Base-by-base conservation (phyloP, 140 eudicot species). In the Anethum foeniculum region DNA sequence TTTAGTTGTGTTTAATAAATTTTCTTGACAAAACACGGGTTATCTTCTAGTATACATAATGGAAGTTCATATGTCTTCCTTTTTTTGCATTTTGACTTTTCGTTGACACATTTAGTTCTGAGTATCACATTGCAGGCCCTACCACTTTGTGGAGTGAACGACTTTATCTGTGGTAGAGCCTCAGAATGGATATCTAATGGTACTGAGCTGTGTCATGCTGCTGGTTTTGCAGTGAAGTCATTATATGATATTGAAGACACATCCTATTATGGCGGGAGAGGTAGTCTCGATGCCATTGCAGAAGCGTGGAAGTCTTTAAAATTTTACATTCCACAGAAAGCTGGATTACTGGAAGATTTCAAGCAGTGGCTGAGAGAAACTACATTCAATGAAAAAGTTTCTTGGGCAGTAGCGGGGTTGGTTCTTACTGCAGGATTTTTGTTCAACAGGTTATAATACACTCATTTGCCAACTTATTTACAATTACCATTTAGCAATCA, bases 361-460 rank as follows among this genome's bases (percentile, higher is more conserved):
- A 85, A 75, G 85, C 90, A 85, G 79, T 90, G 97, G 97, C 81
- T 84, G 64, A 78, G 79, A 60, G 84, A 88, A 77, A 91, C 88
- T 93, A 86, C 97, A n/a, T 77, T 89, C 72, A 87, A 81, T 43
- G 97, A 90, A 80, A 91, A 86, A 85, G 91, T 95, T 41, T 95
- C 97, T 14, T 95, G 99, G 99, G 99, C 99, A 18, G 96, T 95
- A 18, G 99, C 97, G 48, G 99, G 99, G 32, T 79, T 95, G 90
- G 97, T 95, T 83, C 97, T 95, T 79, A 92, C 99, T n/a, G 97
- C 97, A 9, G 99, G 99, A 52, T 90, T 95, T 86, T 83, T 95
- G 56, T 92, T 90, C 82, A 83, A 81, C 83, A 90, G 99, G 99
- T 95, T 76, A 78, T 90, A 5, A 38, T 67, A 47, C 56, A 69